These are phyloP conservation scores for Phlebiopsis gigantea DNA, from an alignment of 768 basidiomycete species.

Conservation along the genomic window DNA sequence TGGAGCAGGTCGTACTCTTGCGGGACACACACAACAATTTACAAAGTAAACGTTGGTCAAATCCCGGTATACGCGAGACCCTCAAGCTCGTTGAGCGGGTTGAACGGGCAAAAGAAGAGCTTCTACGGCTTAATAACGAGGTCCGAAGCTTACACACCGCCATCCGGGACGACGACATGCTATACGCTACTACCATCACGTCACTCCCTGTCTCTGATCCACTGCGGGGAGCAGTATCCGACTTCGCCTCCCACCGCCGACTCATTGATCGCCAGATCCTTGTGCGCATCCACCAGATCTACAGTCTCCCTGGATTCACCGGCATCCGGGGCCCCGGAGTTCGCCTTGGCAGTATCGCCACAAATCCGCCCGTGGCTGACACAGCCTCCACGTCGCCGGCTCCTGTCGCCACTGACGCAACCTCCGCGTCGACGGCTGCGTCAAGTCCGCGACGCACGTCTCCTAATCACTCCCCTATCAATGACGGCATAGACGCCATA, in stretches of 20 bases:
- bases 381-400: too few species aligned
- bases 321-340: constrained; percentile 1
- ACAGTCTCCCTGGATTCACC: constrained; percentile 1
- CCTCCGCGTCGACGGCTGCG: too few species aligned
- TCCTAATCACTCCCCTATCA: too few species aligned
- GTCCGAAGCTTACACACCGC: constrained; percentile 22
- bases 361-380: neutral
- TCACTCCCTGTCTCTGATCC: neutral
- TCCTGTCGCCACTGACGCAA: too few species aligned
- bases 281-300: constrained; percentile 4
- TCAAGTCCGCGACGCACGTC: too few species aligned
- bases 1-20: constrained; percentile 29
- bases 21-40: constrained; percentile 21
- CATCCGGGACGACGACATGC: constrained; percentile 19
- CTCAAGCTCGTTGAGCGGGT: constrained; percentile 18
- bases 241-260: constrained; percentile 4
- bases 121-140: constrained; percentile 21
- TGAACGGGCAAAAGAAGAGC: constrained; percentile 22
- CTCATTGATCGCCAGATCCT: constrained; percentile 3
- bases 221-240: neutral
- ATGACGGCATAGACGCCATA: too few species aligned
- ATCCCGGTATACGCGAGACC: constrained; percentile 17
- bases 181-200: neutral
- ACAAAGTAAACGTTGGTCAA: constrained; percentile 21
- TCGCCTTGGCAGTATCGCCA: neutral